Conservation (phyloP, 441 rosid genomes). For the Jatropha multifida region DNA sequence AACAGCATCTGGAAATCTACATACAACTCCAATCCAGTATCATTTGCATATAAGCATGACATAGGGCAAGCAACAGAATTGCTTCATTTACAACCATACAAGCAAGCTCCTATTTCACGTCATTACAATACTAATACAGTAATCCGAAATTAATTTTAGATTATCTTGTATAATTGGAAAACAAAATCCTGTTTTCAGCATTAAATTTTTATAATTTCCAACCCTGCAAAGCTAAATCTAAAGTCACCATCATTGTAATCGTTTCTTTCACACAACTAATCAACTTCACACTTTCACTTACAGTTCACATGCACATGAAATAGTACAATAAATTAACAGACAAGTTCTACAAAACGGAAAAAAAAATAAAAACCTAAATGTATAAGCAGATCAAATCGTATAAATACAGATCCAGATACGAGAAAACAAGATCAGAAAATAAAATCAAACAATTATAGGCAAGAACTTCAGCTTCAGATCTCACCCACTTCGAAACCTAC, state of each 20-base stretch:
- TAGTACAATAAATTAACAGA: neutral
- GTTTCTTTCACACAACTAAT: neutral
- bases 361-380: neutral
- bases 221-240: neutral
- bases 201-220: neutral
- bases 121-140: neutral
- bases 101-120: neutral
- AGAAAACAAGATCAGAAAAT: slow-evolving; percentile 22
- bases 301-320: neutral
- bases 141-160: neutral
- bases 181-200: too few relatives aligned
- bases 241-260: neutral
- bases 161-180: neutral
- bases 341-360: too few relatives aligned
- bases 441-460: neutral
- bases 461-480: too few relatives aligned
- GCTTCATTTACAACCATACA: neutral
- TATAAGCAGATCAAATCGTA: neutral
- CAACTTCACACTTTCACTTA: neutral
- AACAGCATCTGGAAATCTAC: neutral
- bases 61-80: neutral
- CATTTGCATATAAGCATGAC: neutral
- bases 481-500: too few relatives aligned
- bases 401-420: slow-evolving; percentile 22
- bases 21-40: neutral